A percentile compares a stretch with the other conserved stretches of the same genome.
phyloP scores from a whole-genome alignment of 176 grass and related monocot genomes.

The Zea luxurians region DNA sequence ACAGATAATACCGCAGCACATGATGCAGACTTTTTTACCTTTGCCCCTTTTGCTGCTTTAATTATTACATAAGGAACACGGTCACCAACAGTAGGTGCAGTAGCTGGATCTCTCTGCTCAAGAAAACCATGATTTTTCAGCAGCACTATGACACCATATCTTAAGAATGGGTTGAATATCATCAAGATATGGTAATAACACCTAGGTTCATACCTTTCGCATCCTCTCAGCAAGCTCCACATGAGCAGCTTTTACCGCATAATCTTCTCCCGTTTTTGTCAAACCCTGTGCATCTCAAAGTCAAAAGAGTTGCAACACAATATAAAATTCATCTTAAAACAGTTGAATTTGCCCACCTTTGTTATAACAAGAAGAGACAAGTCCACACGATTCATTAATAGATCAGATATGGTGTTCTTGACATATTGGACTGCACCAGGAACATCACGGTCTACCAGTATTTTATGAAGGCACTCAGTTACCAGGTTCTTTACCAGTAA shows the following conservation, averaged over 20 bases:
- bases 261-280: constrained; percentile 99
- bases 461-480: constrained; percentile 94
- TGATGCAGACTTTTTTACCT: constrained; percentile 51
- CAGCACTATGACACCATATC: constrained; percentile 3
- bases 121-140: constrained; percentile 42
- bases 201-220: constrained; percentile 69
- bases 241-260: constrained; percentile 95
- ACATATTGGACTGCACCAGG: constrained; percentile 94
- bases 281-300: constrained; percentile 66
- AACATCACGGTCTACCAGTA: constrained; percentile 86
- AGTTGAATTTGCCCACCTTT: constrained; percentile 60
- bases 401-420: constrained; percentile 98
- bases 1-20: not conserved
- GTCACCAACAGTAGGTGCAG: constrained; percentile 94
- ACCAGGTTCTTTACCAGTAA: constrained; percentile 98
- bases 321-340: not conserved
- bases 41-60: constrained; percentile 96
- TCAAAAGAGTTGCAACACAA: constrained; percentile 2
- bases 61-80: constrained; percentile 98
- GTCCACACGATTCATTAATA: constrained; percentile 95
- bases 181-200: not conserved
- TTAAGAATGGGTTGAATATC: constrained; percentile 18
- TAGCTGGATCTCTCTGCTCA: constrained; percentile 90
- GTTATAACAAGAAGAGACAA: constrained; percentile 99
- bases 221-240: constrained; percentile 99